Conservation (phyloP, 768 basidiomycete genomes). For the Coprinopsis cinerea region DNA sequence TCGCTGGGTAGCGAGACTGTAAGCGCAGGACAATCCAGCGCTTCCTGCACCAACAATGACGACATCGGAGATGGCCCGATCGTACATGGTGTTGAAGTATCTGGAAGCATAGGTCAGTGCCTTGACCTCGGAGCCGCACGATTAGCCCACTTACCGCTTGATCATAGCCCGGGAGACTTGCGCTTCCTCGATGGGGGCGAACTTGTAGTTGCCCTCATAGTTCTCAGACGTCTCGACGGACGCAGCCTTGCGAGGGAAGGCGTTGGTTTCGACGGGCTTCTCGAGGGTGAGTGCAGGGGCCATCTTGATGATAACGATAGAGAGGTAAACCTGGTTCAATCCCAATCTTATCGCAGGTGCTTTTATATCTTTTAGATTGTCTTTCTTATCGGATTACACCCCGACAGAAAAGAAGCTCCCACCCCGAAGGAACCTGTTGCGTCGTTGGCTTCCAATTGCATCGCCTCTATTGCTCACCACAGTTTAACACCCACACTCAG, state of each 20-base stretch:
- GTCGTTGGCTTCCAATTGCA: too few relatives aligned
- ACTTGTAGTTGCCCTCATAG: constrained; percentile 60
- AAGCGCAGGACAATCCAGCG: constrained; percentile 67
- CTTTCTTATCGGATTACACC: too few relatives aligned
- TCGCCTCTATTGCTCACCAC: too few relatives aligned
- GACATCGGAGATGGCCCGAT: constrained; percentile 69
- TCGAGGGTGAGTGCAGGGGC: constrained; percentile 23
- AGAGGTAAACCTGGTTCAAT: not conserved
- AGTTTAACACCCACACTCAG: too few relatives aligned
- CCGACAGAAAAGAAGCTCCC: too few relatives aligned
- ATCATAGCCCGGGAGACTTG: constrained; percentile 76
- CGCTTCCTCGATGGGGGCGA: constrained; percentile 71
- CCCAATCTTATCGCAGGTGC: not conserved
- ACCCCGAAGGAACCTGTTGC: too few relatives aligned
- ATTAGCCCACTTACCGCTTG: constrained; percentile 40
- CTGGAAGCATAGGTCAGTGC: constrained; percentile 29
- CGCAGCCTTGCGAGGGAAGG: constrained; percentile 25
- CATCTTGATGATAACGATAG: constrained; percentile 9
- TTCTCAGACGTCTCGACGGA: constrained; percentile 45
- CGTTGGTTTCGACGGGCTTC: not conserved
- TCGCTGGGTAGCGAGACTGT: constrained; percentile 58
- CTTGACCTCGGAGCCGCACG: not conserved
- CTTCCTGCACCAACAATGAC: constrained; percentile 74
- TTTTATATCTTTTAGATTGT: constrained; percentile 6
- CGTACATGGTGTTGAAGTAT: constrained; percentile 71